A percentile compares a stretch with the other conserved stretches of the same genome.
These are phyloP conservation scores for Malus domestica DNA, from an alignment of 306 rosid genomes.

Conservation along the genomic window DNA sequence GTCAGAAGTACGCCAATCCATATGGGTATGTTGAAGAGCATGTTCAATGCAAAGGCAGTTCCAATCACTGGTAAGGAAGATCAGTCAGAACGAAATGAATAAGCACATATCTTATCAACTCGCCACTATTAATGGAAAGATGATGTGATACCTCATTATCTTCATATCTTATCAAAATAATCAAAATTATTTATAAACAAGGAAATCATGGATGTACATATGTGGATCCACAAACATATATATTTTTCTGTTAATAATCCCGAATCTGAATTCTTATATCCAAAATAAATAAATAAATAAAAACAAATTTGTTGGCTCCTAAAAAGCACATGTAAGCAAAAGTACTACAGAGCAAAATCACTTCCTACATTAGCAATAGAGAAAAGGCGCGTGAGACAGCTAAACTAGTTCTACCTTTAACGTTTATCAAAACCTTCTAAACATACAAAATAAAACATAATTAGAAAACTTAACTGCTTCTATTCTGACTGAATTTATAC, in stretches of 20 bases:
- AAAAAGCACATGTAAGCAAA: neutral
- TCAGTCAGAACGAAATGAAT: neutral
- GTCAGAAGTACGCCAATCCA: slow-evolving; percentile 58
- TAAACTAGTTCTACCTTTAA: neutral
- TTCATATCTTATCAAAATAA: neutral
- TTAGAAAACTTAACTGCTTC: neutral
- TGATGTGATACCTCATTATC: neutral
- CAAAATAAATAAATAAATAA: neutral
- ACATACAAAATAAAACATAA: neutral
- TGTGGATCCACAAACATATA: neutral
- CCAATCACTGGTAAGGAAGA: slow-evolving; percentile 43
- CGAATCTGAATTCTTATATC: neutral
- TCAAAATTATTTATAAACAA: neutral
- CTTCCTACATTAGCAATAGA: neutral
- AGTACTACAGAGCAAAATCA: neutral
- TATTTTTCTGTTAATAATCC: neutral
- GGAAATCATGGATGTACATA: neutral
- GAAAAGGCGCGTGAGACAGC: neutral
- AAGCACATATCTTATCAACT: neutral
- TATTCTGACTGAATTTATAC: neutral
- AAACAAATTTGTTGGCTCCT: neutral
- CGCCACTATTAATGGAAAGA: neutral
- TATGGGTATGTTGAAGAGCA: slow-evolving; percentile 52
- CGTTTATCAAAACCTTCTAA: neutral
- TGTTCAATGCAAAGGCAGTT: slow-evolving; percentile 59